phyloP scores from a whole-genome alignment of 805 yeast genomes.

The Ogataea pini region DNA sequence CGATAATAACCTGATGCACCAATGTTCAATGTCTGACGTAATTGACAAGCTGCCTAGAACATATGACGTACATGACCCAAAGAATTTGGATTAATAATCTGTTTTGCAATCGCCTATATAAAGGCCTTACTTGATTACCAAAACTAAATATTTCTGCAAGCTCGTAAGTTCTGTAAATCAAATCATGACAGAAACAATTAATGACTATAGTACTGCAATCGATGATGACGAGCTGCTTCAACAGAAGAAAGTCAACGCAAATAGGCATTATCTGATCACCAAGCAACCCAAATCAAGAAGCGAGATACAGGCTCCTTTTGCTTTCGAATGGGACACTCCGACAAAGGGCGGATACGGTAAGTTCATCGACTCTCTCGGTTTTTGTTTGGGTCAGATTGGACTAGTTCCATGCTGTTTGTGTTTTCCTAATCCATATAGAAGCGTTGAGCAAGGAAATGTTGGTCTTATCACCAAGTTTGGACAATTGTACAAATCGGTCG shows the following conservation, averaged over 20 bases:
- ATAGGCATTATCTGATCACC: slow-evolving; percentile 13
- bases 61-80: too few relatives aligned
- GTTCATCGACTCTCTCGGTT: slow-evolving; percentile 44
- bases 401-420: slow-evolving; percentile 56
- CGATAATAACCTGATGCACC: too few relatives aligned
- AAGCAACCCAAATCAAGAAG: slow-evolving; percentile 24
- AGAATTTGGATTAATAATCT: too few relatives aligned
- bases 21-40: too few relatives aligned
- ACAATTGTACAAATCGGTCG: slow-evolving; percentile 61
- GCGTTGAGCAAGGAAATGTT: slow-evolving; percentile 65
- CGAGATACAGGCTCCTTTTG: slow-evolving; percentile 29
- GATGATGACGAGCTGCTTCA: slow-evolving; percentile 3
- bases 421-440: slow-evolving; percentile 57
- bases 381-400: slow-evolving; percentile 52
- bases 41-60: too few relatives aligned
- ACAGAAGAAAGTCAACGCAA: not conserved
- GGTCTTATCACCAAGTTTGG: slow-evolving; percentile 70
- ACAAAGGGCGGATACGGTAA: slow-evolving; percentile 38
- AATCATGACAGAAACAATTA: slow-evolving; percentile 7
- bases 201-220: not conserved
- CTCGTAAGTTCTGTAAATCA: too few relatives aligned
- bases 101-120: too few relatives aligned
- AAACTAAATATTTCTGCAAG: too few relatives aligned
- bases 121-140: too few relatives aligned
- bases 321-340: slow-evolving; percentile 38